Evolutionary conservation across 2,329 filamentous ascomycete species (phyloP), one percentile per base, ranked within the genome.

Genomic region (Aspergillus terreus): DNA sequence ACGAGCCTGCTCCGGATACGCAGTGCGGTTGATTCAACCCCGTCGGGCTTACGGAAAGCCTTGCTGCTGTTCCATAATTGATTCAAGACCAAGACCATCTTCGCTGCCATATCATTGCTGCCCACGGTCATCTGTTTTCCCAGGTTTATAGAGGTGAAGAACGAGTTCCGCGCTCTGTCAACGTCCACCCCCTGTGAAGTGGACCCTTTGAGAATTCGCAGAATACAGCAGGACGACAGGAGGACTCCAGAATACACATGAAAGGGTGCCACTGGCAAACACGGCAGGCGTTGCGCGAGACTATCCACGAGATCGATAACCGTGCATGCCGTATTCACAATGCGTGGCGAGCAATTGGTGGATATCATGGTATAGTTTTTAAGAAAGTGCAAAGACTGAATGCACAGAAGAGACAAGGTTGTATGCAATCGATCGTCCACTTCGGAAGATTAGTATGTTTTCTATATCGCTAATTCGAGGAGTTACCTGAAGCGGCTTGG

Each of bases 31-130:
- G 64, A 66, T 44, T 69, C 66, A 2, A 61, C 60, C 0, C 71
- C 71, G 50, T 75, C 71, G 1, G 66, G 42, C 44, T 66, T 71
- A 21, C 67, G 68, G 53, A 74, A 75, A 7, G 65, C 71, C 51
- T 64, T 74, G 46, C 44, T 64, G 58, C 72, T 75, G 47, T 71
- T 72, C 69, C 71, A 74, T 11, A 74, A 48, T 32, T 71, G 65
- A 38, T 63, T 73, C 25, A 75, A 44, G 2, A 71, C 57, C 0
- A 58, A 60, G 6, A 67, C 64, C 4, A 60, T 65, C 46, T 70
- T 71, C 2, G 67, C 61, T 0, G 71, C 58, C 2, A 61, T 52
- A 40, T 75, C 72, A 6, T 66, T 65, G 38, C 63, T 68, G 14
- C 71, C 66, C 6, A 68, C 57, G 0, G 70, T 69, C 59, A 74